phyloP scores from a whole-genome alignment of 148 eudicot genomes.

The Pharnaceum exiguum region DNA sequence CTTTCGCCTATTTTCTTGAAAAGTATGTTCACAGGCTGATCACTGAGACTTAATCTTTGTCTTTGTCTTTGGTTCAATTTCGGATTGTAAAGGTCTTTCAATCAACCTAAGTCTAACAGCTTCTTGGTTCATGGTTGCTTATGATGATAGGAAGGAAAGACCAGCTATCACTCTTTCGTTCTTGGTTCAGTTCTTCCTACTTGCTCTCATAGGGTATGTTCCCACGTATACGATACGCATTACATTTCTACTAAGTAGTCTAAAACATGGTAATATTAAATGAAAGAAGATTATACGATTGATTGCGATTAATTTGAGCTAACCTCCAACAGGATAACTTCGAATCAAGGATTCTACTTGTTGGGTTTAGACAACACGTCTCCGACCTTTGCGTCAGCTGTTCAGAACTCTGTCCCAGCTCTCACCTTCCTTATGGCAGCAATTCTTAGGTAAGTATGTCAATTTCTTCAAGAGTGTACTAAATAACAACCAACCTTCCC shows the following conservation, averaged over 20 bases:
- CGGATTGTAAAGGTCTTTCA: not conserved
- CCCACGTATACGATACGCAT: not conserved
- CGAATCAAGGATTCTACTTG: conserved; percentile 96
- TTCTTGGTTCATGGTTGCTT: not conserved
- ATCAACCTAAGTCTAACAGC: not conserved
- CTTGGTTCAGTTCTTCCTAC: conserved; percentile 76
- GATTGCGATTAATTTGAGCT: not conserved
- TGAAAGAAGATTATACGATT: not conserved
- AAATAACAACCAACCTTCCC: not conserved
- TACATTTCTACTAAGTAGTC: not conserved
- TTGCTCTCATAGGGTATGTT: conserved; percentile 80
- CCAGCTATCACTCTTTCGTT: conserved; percentile 72
- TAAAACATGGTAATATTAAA: not conserved
- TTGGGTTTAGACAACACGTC: conserved; percentile 94
- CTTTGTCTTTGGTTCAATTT: not conserved
- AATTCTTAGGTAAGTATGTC: conserved; percentile 46
- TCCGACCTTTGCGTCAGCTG: conserved; percentile 96
- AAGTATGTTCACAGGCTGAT: conserved; percentile 41
- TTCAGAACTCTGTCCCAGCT: conserved; percentile 97
- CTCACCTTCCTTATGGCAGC: conserved; percentile 97
- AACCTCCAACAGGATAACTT: conserved; percentile 67
- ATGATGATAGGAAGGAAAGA: conserved; percentile 74
- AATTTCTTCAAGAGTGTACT: conserved; percentile 7
- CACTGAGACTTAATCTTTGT: not conserved
- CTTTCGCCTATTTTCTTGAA: conserved; percentile 90